Evolutionary conservation across 768 basidiomycete genomes (phyloP).

Genomic region (Gymnopilus junonius): DNA sequence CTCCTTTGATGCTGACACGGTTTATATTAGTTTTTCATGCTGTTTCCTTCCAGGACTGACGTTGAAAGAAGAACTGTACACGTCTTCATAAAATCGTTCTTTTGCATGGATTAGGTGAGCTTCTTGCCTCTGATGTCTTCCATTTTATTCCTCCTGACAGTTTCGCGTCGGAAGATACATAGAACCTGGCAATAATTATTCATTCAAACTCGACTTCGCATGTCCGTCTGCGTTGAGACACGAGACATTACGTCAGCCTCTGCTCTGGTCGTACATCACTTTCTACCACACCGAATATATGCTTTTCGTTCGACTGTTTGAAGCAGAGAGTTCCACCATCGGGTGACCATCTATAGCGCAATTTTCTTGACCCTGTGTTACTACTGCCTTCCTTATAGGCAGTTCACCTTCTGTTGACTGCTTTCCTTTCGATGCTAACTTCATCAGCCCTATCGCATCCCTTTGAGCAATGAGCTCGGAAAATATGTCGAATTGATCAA

Average conservation of each 20-base stretch:
- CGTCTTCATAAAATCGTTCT: constrained; percentile 23
- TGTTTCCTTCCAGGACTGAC: constrained; percentile 19
- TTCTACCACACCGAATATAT: neutral
- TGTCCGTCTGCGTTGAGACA: neutral
- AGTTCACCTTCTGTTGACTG: too few relatives aligned
- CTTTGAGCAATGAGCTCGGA: too few relatives aligned
- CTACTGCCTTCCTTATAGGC: too few relatives aligned
- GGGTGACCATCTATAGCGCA: too few relatives aligned
- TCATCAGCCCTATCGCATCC: too few relatives aligned
- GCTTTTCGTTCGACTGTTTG: neutral
- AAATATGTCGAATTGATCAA: too few relatives aligned
- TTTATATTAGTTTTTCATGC: neutral
- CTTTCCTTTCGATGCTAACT: too few relatives aligned
- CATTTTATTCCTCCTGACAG: neutral
- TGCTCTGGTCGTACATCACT: neutral
- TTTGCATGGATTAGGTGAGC: constrained; percentile 13
- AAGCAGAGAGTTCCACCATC: too few relatives aligned
- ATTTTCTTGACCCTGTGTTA: too few relatives aligned
- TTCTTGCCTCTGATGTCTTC: neutral
- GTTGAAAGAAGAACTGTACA: constrained; percentile 34
- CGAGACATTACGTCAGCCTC: neutral
- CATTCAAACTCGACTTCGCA: neutral
- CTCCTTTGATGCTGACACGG: neutral
- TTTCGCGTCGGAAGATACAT: neutral
- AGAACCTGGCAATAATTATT: constrained; percentile 11